Base-by-base conservation (phyloP, 345 rosid genomes). In the Eucalyptus tenuipes region DNA sequence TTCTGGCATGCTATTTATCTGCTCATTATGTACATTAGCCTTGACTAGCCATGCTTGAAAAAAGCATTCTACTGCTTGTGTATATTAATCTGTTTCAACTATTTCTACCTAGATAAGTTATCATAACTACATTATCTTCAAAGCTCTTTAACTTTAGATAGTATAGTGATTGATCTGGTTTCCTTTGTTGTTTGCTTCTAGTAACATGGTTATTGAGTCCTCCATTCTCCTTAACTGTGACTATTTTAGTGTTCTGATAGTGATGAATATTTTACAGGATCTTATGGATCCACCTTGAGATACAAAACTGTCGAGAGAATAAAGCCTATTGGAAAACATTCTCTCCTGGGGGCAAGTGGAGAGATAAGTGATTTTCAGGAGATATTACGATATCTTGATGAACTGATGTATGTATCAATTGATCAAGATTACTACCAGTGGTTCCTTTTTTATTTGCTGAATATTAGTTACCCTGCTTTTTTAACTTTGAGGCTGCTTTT, bases 351-450 rank as follows among this genome's bases (percentile, higher is more conserved):
- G 85, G 99, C 98, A 37, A 95, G 99, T 45, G 99, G 99, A 90
- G 99, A 98, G 90, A 92, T 97, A 59, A 98, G 99, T 85, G 99
- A 98, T 94, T 98, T 98, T 90, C 99, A 97, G 92, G 99, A 98
- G 94, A 95, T 98, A 86, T 91, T 96, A 85, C 96, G 92, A 57
- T 93, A 93, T 89, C 99, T 98, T 55, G 99, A 98, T 93, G 98
- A 97, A 89, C 99, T 97, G 44, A 93, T 95, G 99, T 98, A 95
- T 93, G 88, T 40, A 61, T 48, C 16, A 45, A 68, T 71, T 10
- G 27, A 61, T 55, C 48, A 64, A 17, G 42, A 48, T 50, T 31
- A 45, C 48, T 22, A 82, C 80, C 86, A 27, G 8, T 10, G 4
- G 81, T 84, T 88, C 6, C n/a, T 14, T 47, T 86, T 40, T 24